A percentile compares a stretch with the other conserved stretches of the same genome.
Evolutionary conservation across 306 rosid genomes (phyloP).

Genomic region (Citrullus mucosospermus): DNA sequence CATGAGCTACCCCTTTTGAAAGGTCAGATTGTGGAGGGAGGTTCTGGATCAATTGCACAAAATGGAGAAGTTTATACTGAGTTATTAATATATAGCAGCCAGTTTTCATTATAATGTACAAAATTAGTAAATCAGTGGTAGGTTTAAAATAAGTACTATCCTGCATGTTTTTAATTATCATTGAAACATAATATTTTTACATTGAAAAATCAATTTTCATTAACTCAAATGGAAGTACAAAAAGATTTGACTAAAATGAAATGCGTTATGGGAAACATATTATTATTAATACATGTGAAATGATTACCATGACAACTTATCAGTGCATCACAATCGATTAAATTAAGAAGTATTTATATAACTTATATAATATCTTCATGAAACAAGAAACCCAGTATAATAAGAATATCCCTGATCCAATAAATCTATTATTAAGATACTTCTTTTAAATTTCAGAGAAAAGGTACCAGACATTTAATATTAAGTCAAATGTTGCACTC

Average conservation of each 20-base stretch:
- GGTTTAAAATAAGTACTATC: not conserved
- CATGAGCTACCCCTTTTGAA: conserved; percentile 46
- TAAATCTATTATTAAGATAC: not conserved
- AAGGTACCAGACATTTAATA: not conserved
- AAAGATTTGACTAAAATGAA: not conserved
- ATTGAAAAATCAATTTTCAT: not conserved
- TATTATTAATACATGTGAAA: not conserved
- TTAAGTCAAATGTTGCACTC: not conserved
- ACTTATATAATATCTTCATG: not conserved
- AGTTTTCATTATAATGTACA: not conserved
- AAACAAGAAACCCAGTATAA: not conserved
- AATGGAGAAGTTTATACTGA: not conserved
- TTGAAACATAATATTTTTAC: not conserved
- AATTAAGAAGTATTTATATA: not conserved
- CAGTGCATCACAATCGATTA: not conserved
- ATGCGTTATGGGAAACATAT: not conserved
- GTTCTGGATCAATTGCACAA: conserved; percentile 20
- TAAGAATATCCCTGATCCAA: not conserved
- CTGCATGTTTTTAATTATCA: not conserved
- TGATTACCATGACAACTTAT: not conserved
- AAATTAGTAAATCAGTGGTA: not conserved
- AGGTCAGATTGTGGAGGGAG: conserved; percentile 23
- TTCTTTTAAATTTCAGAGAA: not conserved
- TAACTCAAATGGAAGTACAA: not conserved
- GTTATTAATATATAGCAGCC: not conserved